Evolutionary conservation across 2,329 filamentous ascomycete genomes (phyloP).

Genomic region (Akanthomyces lecanii): DNA sequence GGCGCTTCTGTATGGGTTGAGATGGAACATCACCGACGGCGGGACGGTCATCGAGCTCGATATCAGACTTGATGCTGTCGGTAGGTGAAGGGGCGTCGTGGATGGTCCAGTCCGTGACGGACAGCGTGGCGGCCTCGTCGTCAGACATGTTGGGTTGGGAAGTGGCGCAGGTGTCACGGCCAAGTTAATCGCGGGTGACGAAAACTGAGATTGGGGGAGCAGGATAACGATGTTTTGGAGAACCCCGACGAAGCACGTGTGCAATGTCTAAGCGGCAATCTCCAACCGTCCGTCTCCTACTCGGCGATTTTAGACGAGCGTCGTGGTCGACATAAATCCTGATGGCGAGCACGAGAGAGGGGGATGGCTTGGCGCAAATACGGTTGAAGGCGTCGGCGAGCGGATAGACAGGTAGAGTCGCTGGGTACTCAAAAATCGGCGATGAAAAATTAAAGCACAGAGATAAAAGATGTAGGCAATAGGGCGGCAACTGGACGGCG

Average conservation of each 20-base stretch:
- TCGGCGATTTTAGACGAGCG: neutral
- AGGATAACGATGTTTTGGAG: slow-evolving; percentile 8
- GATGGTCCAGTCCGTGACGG: slow-evolving; percentile 33
- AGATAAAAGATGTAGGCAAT: neutral
- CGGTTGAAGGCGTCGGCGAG: neutral
- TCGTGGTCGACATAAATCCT: slow-evolving; percentile 14
- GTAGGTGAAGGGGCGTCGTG: slow-evolving; percentile 37
- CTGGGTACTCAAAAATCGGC: neutral
- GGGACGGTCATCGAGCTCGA: slow-evolving; percentile 36
- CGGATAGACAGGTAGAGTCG: neutral
- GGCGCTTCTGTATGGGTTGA: slow-evolving; percentile 67
- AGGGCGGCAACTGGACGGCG: neutral
- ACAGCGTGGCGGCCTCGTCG: slow-evolving; percentile 37
- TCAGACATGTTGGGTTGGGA: slow-evolving; percentile 37
- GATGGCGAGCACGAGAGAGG: slow-evolving; percentile 1
- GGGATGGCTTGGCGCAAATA: slow-evolving; percentile 6
- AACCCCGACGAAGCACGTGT: slow-evolving; percentile 1
- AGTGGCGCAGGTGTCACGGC: slow-evolving; percentile 17
- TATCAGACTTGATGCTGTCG: slow-evolving; percentile 41
- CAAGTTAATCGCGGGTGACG: slow-evolving; percentile 1
- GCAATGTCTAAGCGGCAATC: slow-evolving; percentile 5
- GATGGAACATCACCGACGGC: slow-evolving; percentile 29
- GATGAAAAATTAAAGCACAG: neutral
- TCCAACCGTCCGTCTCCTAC: slow-evolving; percentile 12
- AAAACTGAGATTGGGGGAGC: neutral